Evolutionary conservation across 73 alveolate genomes (phyloP).

Genomic region (Paramecium primaurelia): DNA sequence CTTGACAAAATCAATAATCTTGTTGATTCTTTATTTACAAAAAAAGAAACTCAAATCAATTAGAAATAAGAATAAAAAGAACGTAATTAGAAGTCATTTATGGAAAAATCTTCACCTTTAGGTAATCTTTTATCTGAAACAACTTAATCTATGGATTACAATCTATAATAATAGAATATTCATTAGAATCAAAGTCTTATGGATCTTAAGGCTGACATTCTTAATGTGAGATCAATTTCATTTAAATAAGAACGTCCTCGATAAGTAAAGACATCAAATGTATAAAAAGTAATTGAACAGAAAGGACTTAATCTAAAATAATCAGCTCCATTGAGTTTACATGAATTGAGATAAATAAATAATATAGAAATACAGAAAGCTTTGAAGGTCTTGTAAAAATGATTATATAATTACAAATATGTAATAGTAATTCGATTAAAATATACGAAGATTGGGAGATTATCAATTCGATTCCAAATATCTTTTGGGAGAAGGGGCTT

Average conservation of each 20-base stretch:
- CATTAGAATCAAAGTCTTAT: neutral
- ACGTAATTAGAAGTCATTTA: neutral
- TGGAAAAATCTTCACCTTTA: neutral
- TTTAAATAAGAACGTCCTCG: neutral
- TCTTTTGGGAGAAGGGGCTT: conserved; percentile 46
- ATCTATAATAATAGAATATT: neutral
- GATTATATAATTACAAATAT: neutral
- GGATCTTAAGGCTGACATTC: neutral
- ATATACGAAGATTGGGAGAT: neutral
- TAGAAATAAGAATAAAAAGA: neutral
- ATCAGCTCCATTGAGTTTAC: neutral
- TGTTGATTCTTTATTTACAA: neutral
- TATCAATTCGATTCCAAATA: conserved; percentile 41
- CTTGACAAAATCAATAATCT: neutral
- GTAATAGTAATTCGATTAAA: neutral
- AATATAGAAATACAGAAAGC: neutral
- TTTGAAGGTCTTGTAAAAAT: neutral
- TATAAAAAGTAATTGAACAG: neutral
- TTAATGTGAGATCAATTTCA: neutral
- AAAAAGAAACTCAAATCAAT: neutral
- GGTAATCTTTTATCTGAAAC: neutral
- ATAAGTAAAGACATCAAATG: neutral
- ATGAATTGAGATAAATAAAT: neutral
- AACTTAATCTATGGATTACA: neutral
- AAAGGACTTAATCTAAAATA: neutral